These are phyloP conservation scores for Pseudogymnoascus sp. DNA, from an alignment of 2,329 filamentous ascomycete species.

Conservation along the genomic window DNA sequence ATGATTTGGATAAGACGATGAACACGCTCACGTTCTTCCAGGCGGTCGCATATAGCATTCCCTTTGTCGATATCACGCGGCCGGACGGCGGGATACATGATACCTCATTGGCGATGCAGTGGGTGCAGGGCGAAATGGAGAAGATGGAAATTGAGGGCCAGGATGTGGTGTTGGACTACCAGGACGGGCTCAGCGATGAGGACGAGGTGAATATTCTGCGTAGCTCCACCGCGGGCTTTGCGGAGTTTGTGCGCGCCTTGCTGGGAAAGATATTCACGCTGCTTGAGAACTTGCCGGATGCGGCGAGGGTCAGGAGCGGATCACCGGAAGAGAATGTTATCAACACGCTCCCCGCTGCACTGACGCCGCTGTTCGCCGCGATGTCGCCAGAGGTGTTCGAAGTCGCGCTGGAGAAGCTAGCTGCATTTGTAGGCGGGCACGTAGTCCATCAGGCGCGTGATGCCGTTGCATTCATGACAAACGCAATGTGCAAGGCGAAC, in stretches of 20 bases:
- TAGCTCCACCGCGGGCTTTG: slow-evolving; percentile 88
- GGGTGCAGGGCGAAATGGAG: slow-evolving; percentile 91
- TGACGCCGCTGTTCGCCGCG: slow-evolving; percentile 82
- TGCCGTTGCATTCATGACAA: slow-evolving; percentile 98
- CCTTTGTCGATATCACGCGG: slow-evolving; percentile 72
- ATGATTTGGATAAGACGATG: slow-evolving; percentile 92
- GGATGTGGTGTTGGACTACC: slow-evolving; percentile 77
- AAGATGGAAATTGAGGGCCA: slow-evolving; percentile 84
- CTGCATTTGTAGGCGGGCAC: slow-evolving; percentile 82
- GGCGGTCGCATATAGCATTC: slow-evolving; percentile 91
- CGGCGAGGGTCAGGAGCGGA: slow-evolving; percentile 75
- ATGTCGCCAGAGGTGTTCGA: slow-evolving; percentile 91
- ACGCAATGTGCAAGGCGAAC: slow-evolving; percentile 90
- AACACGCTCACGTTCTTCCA: slow-evolving; percentile 94
- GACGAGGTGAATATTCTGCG: slow-evolving; percentile 81
- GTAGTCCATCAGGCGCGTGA: slow-evolving; percentile 95
- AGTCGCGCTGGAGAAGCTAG: slow-evolving; percentile 81
- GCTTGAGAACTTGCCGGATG: slow-evolving; percentile 88
- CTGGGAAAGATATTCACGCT: slow-evolving; percentile 92
- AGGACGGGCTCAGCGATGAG: slow-evolving; percentile 69
- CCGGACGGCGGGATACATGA: slow-evolving; percentile 60
- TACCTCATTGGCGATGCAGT: slow-evolving; percentile 73
- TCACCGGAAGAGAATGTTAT: slow-evolving; percentile 96
- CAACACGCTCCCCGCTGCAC: slow-evolving; percentile 84
- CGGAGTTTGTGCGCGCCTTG: slow-evolving; percentile 84